Conservation (phyloP, 805 yeast genomes). For the Lipomyces oligophaga region DNA sequence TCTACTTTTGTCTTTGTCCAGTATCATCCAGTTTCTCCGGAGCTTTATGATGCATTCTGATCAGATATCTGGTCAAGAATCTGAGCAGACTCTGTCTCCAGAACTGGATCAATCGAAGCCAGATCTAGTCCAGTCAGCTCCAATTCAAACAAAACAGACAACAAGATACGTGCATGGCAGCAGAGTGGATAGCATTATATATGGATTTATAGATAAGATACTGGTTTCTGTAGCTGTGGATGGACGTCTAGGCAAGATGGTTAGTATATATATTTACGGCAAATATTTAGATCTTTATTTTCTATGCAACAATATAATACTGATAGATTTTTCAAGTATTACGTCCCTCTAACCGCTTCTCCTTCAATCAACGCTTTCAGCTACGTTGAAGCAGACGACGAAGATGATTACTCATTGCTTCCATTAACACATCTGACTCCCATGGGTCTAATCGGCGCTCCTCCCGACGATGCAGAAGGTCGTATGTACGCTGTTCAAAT, state of each 20-base stretch:
- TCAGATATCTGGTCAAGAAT: too few species aligned
- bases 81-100: too few species aligned
- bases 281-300: too few species aligned
- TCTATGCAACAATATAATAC: too few species aligned
- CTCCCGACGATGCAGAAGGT: constrained; percentile 20
- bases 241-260: constrained; percentile 26
- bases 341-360: constrained; percentile 19
- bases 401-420: constrained; percentile 21
- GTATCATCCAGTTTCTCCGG: too few species aligned
- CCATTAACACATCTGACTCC: constrained; percentile 24
- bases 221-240: constrained; percentile 18
- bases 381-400: constrained; percentile 7
- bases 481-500: constrained; percentile 24
- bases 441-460: constrained; percentile 15
- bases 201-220: constrained; percentile 25
- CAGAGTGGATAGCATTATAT: constrained; percentile 19
- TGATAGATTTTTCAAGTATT: constrained; percentile 7
- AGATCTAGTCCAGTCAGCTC: too few species aligned
- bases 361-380: constrained; percentile 13
- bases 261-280: background rate
- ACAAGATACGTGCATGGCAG: constrained; percentile 10
- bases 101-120: too few species aligned
- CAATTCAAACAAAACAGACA: constrained; percentile 9
- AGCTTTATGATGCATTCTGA: too few species aligned
- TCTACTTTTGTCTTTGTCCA: too few species aligned